Percentiles rank a stretch among this genome's conserved stretches.
Conservation (phyloP, 2,329 filamentous ascomycete species). For the Lecanosticta acicola region DNA sequence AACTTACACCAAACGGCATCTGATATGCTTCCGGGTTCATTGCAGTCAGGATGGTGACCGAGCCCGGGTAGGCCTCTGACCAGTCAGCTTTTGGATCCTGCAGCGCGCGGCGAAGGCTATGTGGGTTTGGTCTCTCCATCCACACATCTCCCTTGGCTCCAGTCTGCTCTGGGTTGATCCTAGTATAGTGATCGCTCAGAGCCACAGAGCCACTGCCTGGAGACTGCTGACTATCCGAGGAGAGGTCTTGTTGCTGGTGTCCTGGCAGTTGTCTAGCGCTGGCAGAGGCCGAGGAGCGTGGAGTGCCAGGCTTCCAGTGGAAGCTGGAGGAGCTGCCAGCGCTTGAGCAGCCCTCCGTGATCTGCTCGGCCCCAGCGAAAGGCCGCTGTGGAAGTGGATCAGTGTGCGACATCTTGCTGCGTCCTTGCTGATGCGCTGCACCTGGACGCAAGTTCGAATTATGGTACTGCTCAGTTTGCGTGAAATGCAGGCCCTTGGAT, state of each 20-base stretch:
- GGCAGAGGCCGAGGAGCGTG: conserved; percentile 3
- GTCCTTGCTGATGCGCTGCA: background rate
- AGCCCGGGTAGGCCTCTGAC: conserved; percentile 20
- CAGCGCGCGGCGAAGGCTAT: conserved; percentile 16
- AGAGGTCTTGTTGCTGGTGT: background rate
- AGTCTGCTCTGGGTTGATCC: conserved; percentile 10
- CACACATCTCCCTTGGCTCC: conserved; percentile 12
- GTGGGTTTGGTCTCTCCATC: conserved; percentile 11
- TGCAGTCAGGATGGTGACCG: conserved; percentile 15
- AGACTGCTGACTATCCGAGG: conserved; percentile 4
- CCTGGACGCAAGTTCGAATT: background rate
- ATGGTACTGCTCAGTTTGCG: conserved; percentile 16
- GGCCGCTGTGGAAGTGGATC: conserved; percentile 11
- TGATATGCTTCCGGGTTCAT: conserved; percentile 27
- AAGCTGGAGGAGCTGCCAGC: conserved; percentile 4
- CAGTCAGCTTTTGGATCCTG: conserved; percentile 17
- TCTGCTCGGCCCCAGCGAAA: background rate
- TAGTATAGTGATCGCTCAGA: conserved; percentile 15
- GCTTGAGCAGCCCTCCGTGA: background rate
- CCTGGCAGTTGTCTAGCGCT: background rate
- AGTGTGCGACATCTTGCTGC: conserved; percentile 1
- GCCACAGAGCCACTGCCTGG: conserved; percentile 5
- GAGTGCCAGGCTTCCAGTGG: conserved; percentile 1
- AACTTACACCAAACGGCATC: conserved; percentile 24
- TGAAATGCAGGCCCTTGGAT: conserved; percentile 6